phyloP scores from a whole-genome alignment of 2,329 filamentous ascomycete genomes.

The Aspergillus glaucus region DNA sequence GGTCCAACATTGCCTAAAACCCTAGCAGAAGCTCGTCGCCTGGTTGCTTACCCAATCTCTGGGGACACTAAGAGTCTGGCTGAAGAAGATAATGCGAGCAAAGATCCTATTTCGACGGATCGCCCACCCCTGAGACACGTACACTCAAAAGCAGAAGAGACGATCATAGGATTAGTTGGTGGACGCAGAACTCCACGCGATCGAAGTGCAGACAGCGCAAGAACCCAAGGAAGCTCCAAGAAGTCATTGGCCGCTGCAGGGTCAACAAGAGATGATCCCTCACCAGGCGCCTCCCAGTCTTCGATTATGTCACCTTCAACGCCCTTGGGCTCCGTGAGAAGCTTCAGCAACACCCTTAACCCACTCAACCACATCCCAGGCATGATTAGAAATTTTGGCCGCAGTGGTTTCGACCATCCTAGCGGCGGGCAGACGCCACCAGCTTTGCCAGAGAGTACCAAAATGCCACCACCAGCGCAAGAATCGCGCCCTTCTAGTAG shows the following conservation, averaged over 20 bases:
- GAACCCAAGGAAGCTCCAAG: constrained; percentile 34
- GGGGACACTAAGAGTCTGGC: constrained; percentile 46
- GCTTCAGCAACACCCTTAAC: constrained; percentile 72
- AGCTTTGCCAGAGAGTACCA: constrained; percentile 37
- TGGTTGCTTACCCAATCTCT: constrained; percentile 57
- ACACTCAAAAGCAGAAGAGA: constrained; percentile 52
- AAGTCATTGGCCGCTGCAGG: constrained; percentile 26
- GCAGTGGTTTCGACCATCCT: constrained; percentile 36
- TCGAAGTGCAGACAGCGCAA: constrained; percentile 64
- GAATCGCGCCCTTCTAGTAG: constrained; percentile 9
- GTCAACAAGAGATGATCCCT: constrained; percentile 17
- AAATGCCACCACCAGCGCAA: constrained; percentile 13
- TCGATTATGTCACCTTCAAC: constrained; percentile 36
- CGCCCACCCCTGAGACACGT: constrained; percentile 27
- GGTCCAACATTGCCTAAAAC: constrained; percentile 68
- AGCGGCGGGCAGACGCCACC: constrained; percentile 37
- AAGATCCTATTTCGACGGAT: constrained; percentile 34
- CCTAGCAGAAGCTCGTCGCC: constrained; percentile 81
- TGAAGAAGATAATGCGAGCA: constrained; percentile 48
- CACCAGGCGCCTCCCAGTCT: constrained; percentile 10
- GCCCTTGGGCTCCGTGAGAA: constrained; percentile 75
- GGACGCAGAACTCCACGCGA: constrained; percentile 62
- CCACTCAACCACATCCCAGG: constrained; percentile 72
- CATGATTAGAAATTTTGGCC: constrained; percentile 72
- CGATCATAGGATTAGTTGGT: constrained; percentile 63